These are phyloP conservation scores for Kazachstania viticola DNA, from an alignment of 805 yeast species.

Conservation along the genomic window DNA sequence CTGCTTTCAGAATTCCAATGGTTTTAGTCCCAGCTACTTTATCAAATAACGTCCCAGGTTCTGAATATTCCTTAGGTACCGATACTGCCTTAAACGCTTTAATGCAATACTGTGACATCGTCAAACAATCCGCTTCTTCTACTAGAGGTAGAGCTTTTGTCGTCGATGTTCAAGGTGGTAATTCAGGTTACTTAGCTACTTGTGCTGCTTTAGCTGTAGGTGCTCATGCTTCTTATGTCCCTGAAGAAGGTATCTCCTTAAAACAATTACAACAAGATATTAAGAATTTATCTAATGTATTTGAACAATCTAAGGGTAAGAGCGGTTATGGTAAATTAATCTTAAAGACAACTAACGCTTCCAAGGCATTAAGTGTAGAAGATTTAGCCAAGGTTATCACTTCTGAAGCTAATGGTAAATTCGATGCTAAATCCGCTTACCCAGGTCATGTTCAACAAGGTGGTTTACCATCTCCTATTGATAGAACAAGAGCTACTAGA, in stretches of 20 bases:
- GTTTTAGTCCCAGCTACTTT: slow-evolving; percentile 70
- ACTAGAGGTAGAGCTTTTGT: slow-evolving; percentile 70
- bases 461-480: slow-evolving; percentile 64
- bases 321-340: slow-evolving; percentile 59
- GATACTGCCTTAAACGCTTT: slow-evolving; percentile 66
- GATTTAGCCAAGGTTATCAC: slow-evolving; percentile 59
- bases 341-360: slow-evolving; percentile 58
- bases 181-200: slow-evolving; percentile 69
- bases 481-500: slow-evolving; percentile 63
- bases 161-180: slow-evolving; percentile 79
- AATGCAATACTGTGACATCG: slow-evolving; percentile 65
- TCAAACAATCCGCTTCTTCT: slow-evolving; percentile 69
- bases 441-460: slow-evolving; percentile 90
- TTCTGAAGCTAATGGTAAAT: slow-evolving; percentile 49
- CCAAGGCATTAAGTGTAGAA: slow-evolving; percentile 55
- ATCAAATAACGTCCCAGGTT: slow-evolving; percentile 73
- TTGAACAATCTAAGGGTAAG: slow-evolving; percentile 51
- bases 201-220: slow-evolving; percentile 59
- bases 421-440: slow-evolving; percentile 67
- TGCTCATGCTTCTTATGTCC: slow-evolving; percentile 64
- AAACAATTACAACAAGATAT: slow-evolving; percentile 56
- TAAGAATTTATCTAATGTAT: slow-evolving; percentile 45
- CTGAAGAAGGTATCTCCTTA: slow-evolving; percentile 56
- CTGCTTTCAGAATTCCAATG: slow-evolving; percentile 69
- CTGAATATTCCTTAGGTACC: slow-evolving; percentile 65